Evolutionary conservation across 2,329 filamentous ascomycete species (phyloP).

Genomic region (Akanthomyces uredinophilus): DNA sequence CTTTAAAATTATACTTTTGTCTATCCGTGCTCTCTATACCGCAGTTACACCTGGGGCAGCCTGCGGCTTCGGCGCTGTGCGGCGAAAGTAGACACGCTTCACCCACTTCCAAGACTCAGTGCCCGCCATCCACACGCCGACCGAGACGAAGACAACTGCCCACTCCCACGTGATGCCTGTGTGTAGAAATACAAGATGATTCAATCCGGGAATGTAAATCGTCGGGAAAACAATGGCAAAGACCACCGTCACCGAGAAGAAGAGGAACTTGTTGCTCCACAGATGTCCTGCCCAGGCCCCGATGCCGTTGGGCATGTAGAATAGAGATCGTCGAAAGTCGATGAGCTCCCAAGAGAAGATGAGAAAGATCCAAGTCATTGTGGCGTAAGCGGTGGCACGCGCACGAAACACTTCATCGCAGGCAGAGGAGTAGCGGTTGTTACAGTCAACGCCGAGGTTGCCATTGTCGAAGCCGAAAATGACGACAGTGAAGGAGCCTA

Average conservation of each 20-base stretch:
- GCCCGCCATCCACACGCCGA: conserved; percentile 57
- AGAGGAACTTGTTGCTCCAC: conserved; percentile 51
- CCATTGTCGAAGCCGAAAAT: conserved; percentile 51
- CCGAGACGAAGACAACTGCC: conserved; percentile 59
- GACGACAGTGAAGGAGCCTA: conserved; percentile 53
- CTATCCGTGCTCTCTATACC: neutral
- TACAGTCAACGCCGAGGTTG: conserved; percentile 55
- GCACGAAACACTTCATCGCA: conserved; percentile 59
- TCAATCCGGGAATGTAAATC: conserved; percentile 64
- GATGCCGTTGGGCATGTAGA: conserved; percentile 42
- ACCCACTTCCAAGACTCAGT: conserved; percentile 63
- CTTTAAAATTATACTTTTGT: neutral
- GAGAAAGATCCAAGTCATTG: conserved; percentile 63
- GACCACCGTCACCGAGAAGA: conserved; percentile 45
- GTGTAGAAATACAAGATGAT: conserved; percentile 61
- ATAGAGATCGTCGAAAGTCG: conserved; percentile 60
- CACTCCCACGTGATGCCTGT: conserved; percentile 63
- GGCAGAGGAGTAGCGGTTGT: conserved; percentile 42
- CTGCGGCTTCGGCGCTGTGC: conserved; percentile 18
- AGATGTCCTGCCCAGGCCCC: conserved; percentile 52
- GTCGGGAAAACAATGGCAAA: conserved; percentile 54
- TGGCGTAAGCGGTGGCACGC: conserved; percentile 61
- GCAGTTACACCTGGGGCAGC: neutral
- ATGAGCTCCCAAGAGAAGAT: conserved; percentile 68
- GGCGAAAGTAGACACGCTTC: conserved; percentile 53